Evolutionary conservation across 2,329 filamentous ascomycete species (phyloP).

Genomic region (Botryosphaeria dothidea): DNA sequence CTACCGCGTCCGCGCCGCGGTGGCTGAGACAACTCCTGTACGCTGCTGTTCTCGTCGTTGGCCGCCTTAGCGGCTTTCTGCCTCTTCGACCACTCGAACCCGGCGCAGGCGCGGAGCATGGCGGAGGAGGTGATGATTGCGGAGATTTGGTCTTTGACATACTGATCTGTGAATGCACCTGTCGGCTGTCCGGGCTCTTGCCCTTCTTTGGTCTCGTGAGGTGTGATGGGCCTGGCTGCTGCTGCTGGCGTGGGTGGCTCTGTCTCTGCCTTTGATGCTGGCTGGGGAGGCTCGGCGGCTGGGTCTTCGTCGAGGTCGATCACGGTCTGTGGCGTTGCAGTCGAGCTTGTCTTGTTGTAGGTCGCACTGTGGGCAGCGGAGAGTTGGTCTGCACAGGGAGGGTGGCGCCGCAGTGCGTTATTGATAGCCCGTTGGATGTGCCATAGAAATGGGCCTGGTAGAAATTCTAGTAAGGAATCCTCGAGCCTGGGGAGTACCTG

Average conservation of each 20-base stretch:
- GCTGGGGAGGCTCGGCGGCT: too few species aligned
- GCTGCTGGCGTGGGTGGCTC: too few species aligned
- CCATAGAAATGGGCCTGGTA: neutral
- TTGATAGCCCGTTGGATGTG: neutral
- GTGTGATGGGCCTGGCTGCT: too few species aligned
- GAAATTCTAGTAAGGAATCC: neutral
- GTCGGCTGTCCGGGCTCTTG: too few species aligned
- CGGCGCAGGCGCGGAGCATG: neutral
- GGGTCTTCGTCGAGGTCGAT: too few species aligned
- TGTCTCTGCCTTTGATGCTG: too few species aligned
- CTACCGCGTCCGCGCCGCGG: neutral
- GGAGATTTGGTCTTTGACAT: neutral
- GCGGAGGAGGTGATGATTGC: neutral
- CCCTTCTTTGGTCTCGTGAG: too few species aligned
- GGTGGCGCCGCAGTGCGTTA: neutral
- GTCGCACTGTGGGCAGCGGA: too few species aligned
- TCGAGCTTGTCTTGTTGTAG: neutral
- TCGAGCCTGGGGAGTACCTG: neutral
- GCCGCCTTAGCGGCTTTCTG: neutral
- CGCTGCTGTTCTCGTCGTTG: neutral
- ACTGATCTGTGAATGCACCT: too few species aligned
- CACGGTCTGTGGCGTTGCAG: neutral
- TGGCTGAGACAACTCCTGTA: neutral
- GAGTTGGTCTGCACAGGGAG: neutral
- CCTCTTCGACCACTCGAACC: neutral